A percentile compares a stretch with the other conserved stretches of the same genome.
phyloP scores from a whole-genome alignment of 306 rosid genomes.

The Ziziphus jujuba region DNA sequence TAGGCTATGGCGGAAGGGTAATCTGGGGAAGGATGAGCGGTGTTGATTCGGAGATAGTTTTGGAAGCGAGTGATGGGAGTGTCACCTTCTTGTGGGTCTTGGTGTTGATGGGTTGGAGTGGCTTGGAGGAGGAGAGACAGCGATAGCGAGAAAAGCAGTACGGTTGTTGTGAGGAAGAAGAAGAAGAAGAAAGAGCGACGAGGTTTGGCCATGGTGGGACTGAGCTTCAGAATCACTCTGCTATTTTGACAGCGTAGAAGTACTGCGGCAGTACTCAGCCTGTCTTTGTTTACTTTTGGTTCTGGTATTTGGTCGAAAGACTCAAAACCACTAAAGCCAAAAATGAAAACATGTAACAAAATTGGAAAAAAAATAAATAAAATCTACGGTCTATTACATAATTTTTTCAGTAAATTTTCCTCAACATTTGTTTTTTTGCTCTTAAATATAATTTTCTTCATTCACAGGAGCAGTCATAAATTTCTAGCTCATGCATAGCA shows the following conservation, averaged over 20 bases:
- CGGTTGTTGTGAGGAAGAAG: neutral
- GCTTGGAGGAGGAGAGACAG: neutral
- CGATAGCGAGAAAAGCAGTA: neutral
- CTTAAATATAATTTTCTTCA: too few relatives aligned
- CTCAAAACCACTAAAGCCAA: too few relatives aligned
- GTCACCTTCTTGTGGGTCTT: constrained; percentile 15
- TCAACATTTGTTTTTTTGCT: too few relatives aligned
- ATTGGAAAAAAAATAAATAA: too few relatives aligned
- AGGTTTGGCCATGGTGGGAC: constrained; percentile 15
- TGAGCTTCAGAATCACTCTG: neutral
- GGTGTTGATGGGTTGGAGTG: constrained; percentile 9
- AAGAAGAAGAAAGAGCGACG: neutral
- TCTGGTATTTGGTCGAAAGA: too few relatives aligned
- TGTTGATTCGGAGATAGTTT: constrained; percentile 70
- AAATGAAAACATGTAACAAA: too few relatives aligned
- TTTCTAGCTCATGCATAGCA: too few relatives aligned
- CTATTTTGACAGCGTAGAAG: too few relatives aligned
- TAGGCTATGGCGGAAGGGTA: constrained; percentile 69
- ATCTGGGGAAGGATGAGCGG: constrained; percentile 82
- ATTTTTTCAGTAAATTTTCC: too few relatives aligned
- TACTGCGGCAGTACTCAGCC: neutral
- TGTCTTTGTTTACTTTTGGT: neutral
- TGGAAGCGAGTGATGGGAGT: constrained; percentile 78
- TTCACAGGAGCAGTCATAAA: too few relatives aligned
- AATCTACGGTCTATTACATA: too few relatives aligned